phyloP scores from a whole-genome alignment of 2,329 filamentous ascomycete species.

The Fusarium miscanthi region DNA sequence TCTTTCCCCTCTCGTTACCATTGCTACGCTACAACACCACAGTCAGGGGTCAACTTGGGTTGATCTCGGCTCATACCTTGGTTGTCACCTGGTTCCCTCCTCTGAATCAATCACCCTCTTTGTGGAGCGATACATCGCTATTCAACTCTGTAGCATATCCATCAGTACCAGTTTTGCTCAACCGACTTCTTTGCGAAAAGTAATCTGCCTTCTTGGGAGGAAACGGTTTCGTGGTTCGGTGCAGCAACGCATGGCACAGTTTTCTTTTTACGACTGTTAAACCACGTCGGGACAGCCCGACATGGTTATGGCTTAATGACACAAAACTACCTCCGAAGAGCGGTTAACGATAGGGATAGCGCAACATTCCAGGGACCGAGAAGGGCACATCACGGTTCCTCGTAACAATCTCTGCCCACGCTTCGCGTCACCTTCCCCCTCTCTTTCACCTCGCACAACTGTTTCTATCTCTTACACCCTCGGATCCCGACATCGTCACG shows the following conservation, averaged over 20 bases:
- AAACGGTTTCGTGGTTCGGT: constrained; percentile 25
- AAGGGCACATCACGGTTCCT: constrained; percentile 47
- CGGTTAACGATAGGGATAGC: constrained; percentile 37
- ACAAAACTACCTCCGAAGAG: constrained; percentile 33
- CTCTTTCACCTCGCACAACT: constrained; percentile 40
- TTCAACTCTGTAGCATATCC: constrained; percentile 31
- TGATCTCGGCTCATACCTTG: constrained; percentile 10
- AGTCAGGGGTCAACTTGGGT: constrained; percentile 18
- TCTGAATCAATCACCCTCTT: constrained; percentile 32
- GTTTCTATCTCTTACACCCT: constrained; percentile 38
- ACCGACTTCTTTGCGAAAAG: constrained; percentile 29
- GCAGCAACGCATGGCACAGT: constrained; percentile 32
- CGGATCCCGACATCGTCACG: constrained; percentile 35
- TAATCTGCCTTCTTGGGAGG: constrained; percentile 30
- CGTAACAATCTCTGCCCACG: constrained; percentile 45
- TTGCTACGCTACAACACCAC: constrained; percentile 21
- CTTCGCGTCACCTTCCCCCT: constrained; percentile 40
- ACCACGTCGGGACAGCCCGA: constrained; percentile 34
- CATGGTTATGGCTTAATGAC: constrained; percentile 44
- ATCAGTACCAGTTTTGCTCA: constrained; percentile 37
- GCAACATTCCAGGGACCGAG: constrained; percentile 37
- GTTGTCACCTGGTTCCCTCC: constrained; percentile 27
- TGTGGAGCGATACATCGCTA: constrained; percentile 38
- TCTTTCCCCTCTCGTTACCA: constrained; percentile 41
- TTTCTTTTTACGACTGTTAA: constrained; percentile 40